Evolutionary conservation across 192 early-diverging fungal genomes (phyloP).

Genomic region (Coemansia sp.): DNA sequence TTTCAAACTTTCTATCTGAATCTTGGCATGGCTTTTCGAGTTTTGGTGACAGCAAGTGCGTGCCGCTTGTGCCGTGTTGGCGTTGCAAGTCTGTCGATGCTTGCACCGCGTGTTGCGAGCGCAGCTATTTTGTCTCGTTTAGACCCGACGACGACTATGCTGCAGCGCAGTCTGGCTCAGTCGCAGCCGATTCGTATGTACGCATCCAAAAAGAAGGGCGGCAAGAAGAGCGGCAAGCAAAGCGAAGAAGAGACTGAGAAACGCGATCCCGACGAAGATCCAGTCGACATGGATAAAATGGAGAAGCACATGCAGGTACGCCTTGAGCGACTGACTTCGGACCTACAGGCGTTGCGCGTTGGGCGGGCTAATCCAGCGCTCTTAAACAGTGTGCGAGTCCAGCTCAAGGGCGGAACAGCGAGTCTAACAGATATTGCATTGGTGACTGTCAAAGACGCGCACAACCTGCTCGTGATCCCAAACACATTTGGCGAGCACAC

Average conservation of each 20-base stretch:
- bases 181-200: constrained; percentile 28
- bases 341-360: constrained; percentile 62
- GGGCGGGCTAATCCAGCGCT: constrained; percentile 78
- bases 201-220: constrained; percentile 42
- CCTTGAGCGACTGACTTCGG: constrained; percentile 62
- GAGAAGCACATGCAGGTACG: constrained; percentile 59
- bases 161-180: not conserved
- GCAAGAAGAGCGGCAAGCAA: constrained; percentile 33
- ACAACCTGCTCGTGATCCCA: constrained; percentile 75
- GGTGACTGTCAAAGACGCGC: constrained; percentile 79
- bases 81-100: not conserved
- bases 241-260: constrained; percentile 24
- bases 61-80: not conserved
- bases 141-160: not conserved
- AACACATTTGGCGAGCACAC: constrained; percentile 68
- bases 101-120: not conserved
- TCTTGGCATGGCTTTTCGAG: not conserved
- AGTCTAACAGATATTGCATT: constrained; percentile 68
- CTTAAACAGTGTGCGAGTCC: constrained; percentile 69
- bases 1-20: not conserved
- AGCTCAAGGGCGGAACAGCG: constrained; percentile 57
- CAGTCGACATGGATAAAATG: constrained; percentile 62
- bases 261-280: constrained; percentile 31
- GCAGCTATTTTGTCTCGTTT: not conserved
- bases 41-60: not conserved